These are phyloP conservation scores for Nemania bipapillata DNA, from an alignment of 2,329 filamentous ascomycete genomes.

Conservation along the genomic window DNA sequence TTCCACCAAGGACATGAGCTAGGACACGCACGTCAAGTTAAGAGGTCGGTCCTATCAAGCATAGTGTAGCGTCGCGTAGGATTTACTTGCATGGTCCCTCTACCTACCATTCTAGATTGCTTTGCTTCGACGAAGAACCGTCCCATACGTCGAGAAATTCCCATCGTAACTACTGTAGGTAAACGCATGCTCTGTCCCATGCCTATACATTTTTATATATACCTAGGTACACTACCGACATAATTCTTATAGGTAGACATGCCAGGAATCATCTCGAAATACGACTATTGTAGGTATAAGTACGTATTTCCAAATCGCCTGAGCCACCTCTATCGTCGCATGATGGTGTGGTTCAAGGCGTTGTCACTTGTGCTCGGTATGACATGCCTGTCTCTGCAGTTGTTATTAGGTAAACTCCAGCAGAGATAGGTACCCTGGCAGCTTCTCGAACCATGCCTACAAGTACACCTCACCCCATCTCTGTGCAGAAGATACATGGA, in stretches of 20 bases:
- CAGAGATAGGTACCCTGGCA: not conserved
- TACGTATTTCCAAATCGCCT: conserved; percentile 3
- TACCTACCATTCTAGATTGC: not conserved
- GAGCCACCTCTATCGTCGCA: conserved; percentile 28
- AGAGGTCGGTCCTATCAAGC: not conserved
- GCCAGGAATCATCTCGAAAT: conserved; percentile 10
- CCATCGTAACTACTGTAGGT: not conserved
- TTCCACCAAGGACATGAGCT: not conserved
- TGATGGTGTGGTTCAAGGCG: conserved; percentile 31
- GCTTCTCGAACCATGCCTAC: not conserved
- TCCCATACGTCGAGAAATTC: not conserved
- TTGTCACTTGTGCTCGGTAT: conserved; percentile 23
- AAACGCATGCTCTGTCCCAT: not conserved
- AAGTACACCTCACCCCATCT: not conserved
- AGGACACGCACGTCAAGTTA: not conserved
- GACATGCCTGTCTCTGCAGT: conserved; percentile 18
- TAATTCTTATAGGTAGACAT: not conserved
- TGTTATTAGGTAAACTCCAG: conserved; percentile 19
- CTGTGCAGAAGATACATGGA: not conserved
- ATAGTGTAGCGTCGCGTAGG: not conserved
- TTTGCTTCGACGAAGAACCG: not conserved
- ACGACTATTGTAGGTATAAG: not conserved
- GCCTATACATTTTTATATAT: no score
- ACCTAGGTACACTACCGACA: no score
- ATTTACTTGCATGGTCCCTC: not conserved